Evolutionary conservation across 73 alveolate genomes (phyloP).

Genomic region (Paramecium primaurelia): DNA sequence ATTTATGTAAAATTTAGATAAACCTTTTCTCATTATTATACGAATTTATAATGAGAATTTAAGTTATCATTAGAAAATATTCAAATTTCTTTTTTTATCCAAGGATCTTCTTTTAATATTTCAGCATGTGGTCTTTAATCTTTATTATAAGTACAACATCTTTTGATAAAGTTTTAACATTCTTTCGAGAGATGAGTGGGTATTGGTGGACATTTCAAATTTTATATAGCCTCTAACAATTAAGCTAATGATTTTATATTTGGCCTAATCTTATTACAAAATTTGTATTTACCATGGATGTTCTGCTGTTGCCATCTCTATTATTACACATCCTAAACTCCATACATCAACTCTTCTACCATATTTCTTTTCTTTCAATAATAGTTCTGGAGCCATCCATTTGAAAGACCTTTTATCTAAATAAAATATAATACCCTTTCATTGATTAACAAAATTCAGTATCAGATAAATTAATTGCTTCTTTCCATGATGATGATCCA

Average conservation of each 20-base stretch:
- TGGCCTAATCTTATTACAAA: slow-evolving; percentile 10
- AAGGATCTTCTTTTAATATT: slow-evolving; percentile 5
- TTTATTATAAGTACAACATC: slow-evolving; percentile 50
- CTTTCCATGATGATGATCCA: slow-evolving; percentile 56
- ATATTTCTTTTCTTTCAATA: slow-evolving; percentile 63
- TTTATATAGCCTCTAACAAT: not conserved
- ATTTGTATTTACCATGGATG: slow-evolving; percentile 84
- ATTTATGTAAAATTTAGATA: not conserved
- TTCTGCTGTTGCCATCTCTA: slow-evolving; percentile 79
- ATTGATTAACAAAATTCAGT: slow-evolving; percentile 56
- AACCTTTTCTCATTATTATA: not conserved
- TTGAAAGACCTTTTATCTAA: slow-evolving; percentile 50
- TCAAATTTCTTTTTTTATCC: not conserved
- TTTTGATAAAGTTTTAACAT: slow-evolving; percentile 41
- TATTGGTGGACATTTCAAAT: slow-evolving; percentile 55
- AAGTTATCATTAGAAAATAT: not conserved
- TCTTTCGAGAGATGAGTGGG: slow-evolving; percentile 36
- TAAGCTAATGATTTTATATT: slow-evolving; percentile 43
- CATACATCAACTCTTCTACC: slow-evolving; percentile 78
- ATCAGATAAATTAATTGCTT: not conserved
- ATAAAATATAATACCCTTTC: slow-evolving; percentile 38
- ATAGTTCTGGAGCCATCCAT: slow-evolving; percentile 88
- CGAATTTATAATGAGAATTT: not conserved
- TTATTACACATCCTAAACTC: slow-evolving; percentile 85
- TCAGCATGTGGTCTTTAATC: slow-evolving; percentile 45